Evolutionary conservation across 2,329 filamentous ascomycete species (phyloP), one percentile per base, ranked within the genome.

Genomic region (Scortechinia acanthostroma): DNA sequence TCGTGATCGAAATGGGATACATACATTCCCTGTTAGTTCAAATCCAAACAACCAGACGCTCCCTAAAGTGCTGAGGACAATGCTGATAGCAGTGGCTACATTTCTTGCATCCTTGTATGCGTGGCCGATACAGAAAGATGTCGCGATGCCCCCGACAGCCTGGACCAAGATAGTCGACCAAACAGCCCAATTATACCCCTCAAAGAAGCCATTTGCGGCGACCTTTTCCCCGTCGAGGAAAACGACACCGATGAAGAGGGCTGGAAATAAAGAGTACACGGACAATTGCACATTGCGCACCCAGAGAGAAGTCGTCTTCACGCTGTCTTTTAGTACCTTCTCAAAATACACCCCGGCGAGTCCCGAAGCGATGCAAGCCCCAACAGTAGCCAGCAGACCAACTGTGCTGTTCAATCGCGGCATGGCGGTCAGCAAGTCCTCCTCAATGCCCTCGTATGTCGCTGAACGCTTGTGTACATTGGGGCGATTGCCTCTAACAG

Each of bases 381-480:
- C 49, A 3, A 56, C 30, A n/a, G 52, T 53, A 17, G 55, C 54
- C 42, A 51, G 28, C 4, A 58, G 21, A 5, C 55, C 55, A 21
- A 46, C 52, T 42, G 47, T 49, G 10, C 44, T 46, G 33, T 42
- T 50, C 14, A 40, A 48, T 48, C 19, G 46, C 20, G 42, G 49
- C 19, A 81, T 59, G 0, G 69, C 66, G 16, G 67, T 63, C 53
- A 82, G 77, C 61, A 81, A 69, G 23, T 49, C 48, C 21, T 49
- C 46, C 21, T 79, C 70, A 46, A 83, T 83, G 3, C 77, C 78
- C 53, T 82, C 75, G 46, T 83, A 82, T 2, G 79, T 81, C 2
- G 77, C 79, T 15, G 78, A 82, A 20, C 77, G 68, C 53, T 73
- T 53, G 44, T 68, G 69, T 19, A 47, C 37, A 16, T 33, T 44